Conservation (phyloP, 169 alveolate genomes). For the Plasmodium knowlesi region DNA sequence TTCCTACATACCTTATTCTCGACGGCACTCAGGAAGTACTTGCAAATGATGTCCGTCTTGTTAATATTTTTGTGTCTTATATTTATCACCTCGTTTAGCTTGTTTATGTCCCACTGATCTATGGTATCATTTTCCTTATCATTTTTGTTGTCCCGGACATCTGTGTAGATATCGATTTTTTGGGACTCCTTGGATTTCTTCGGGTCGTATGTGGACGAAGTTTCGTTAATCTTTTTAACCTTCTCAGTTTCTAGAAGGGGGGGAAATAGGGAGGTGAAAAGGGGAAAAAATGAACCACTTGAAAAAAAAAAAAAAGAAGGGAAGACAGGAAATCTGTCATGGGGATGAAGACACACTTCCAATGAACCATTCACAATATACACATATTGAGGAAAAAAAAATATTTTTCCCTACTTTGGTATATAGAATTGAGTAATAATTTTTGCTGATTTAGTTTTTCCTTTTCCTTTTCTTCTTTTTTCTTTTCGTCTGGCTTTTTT, state of each 20-base stretch:
- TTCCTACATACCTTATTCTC: slow-evolving; percentile 87
- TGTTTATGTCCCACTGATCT: slow-evolving; percentile 81
- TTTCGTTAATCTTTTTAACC: slow-evolving; percentile 86
- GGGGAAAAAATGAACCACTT: not conserved
- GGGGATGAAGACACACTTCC: slow-evolving; percentile 4
- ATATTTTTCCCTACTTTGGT: slow-evolving; percentile 88
- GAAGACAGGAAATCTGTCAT: not conserved
- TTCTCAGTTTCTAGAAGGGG: slow-evolving; percentile 85
- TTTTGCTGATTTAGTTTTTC: slow-evolving; percentile 94
- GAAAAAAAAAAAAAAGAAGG: not conserved
- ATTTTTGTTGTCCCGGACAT: slow-evolving; percentile 91
- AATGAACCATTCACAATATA: slow-evolving; percentile 26
- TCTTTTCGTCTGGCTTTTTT: slow-evolving; percentile 84
- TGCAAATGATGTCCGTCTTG: slow-evolving; percentile 95
- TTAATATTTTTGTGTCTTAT: slow-evolving; percentile 82
- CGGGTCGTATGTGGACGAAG: slow-evolving; percentile 84
- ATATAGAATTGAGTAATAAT: slow-evolving; percentile 94
- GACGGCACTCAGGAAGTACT: slow-evolving; percentile 96
- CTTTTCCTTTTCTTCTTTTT: slow-evolving; percentile 94
- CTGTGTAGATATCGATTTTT: slow-evolving; percentile 95
- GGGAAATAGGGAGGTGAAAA: not conserved
- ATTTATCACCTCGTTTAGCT: slow-evolving; percentile 84
- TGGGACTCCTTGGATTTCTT: slow-evolving; percentile 88
- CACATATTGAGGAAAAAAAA: slow-evolving; percentile 82
- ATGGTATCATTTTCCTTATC: slow-evolving; percentile 83